These are phyloP conservation scores for Sarocladium kiliense DNA, from an alignment of 2,329 filamentous ascomycete species.

Conservation along the genomic window DNA sequence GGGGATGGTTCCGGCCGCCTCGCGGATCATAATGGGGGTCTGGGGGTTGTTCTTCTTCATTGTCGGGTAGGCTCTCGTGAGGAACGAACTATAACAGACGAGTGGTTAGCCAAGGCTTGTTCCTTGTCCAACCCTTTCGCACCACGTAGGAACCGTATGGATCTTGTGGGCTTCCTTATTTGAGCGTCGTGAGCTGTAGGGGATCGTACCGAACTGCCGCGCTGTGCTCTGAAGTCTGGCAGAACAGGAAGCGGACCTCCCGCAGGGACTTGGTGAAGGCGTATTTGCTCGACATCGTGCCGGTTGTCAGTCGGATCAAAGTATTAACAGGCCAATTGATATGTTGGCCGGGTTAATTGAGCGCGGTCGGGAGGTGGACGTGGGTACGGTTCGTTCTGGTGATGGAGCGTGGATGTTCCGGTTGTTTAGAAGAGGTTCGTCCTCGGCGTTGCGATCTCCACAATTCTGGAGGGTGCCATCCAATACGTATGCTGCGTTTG, in stretches of 20 bases:
- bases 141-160: background rate
- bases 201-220: conserved; percentile 72
- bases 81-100: conserved; percentile 53
- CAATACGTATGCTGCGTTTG: background rate
- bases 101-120: background rate
- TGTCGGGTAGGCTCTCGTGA: conserved; percentile 86
- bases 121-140: background rate
- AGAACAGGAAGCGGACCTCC: conserved; percentile 96
- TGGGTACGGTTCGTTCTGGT: background rate
- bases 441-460: background rate
- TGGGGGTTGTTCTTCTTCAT: conserved; percentile 99
- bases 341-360: background rate
- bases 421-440: conserved; percentile 5
- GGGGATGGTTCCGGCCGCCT: conserved; percentile 79
- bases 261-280: conserved; percentile 83
- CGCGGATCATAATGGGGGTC: conserved; percentile 89
- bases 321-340: background rate
- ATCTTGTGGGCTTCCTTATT: background rate
- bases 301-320: conserved; percentile 4
- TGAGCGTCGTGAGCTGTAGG: conserved; percentile 1
- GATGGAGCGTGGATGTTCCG: background rate
- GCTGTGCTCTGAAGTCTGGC: conserved; percentile 89
- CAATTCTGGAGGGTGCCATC: background rate
- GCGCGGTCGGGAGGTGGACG: background rate
- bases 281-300: conserved; percentile 84